Evolutionary conservation across 306 rosid genomes (phyloP).

Genomic region (Pterocarpus macrocarpus): DNA sequence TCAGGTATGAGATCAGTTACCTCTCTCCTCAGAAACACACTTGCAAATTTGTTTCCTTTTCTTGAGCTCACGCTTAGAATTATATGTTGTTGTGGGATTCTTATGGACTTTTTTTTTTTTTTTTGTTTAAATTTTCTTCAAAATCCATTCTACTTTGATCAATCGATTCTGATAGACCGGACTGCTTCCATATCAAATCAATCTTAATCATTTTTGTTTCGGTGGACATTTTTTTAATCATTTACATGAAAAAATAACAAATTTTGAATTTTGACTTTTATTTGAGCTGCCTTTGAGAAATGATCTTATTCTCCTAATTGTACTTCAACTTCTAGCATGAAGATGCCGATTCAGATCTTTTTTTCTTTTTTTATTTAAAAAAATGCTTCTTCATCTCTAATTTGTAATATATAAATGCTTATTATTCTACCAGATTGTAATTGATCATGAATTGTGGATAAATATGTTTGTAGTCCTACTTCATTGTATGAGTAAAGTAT

Average conservation of each 20-base stretch:
- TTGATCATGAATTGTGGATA: slow-evolving; percentile 11
- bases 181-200: slow-evolving; percentile 24
- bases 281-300: background rate
- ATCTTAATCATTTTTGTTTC: background rate
- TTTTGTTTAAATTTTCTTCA: background rate
- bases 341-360: slow-evolving; percentile 4
- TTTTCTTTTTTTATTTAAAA: background rate
- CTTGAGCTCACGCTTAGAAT: slow-evolving; percentile 29
- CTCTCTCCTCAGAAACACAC: slow-evolving; percentile 28
- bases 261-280: slow-evolving; percentile 14
- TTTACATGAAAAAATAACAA: background rate
- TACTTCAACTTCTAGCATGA: slow-evolving; percentile 28
- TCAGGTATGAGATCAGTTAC: slow-evolving; percentile 58
- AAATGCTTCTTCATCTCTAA: slow-evolving; percentile 3
- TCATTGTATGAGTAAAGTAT: background rate
- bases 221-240: background rate
- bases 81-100: slow-evolving; percentile 4
- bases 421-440: slow-evolving; percentile 22
- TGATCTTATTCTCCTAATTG: slow-evolving; percentile 23
- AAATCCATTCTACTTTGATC: background rate
- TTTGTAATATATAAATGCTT: background rate
- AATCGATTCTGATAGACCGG: background rate
- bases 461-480: background rate
- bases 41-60: slow-evolving; percentile 17
- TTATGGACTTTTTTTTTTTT: slow-evolving; percentile 14